Conservation (phyloP, 108 stramenopile genomes). For the Pseudonitzschia pungens region DNA sequence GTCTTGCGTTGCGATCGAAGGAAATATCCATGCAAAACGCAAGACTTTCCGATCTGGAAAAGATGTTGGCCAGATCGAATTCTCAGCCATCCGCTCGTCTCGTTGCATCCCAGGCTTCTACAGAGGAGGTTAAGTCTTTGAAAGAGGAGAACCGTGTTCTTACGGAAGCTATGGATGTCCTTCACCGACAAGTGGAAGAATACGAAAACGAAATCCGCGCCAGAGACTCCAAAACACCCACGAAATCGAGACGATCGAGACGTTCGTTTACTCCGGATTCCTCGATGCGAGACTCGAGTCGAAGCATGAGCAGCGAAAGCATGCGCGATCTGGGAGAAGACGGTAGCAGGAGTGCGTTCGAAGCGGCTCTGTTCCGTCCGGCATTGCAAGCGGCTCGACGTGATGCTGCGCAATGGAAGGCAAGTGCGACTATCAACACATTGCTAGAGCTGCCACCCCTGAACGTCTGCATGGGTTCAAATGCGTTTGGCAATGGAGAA, state of each 20-base stretch:
- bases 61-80: slow-evolving; percentile 57
- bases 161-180: slow-evolving; percentile 79
- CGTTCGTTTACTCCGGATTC: slow-evolving; percentile 37
- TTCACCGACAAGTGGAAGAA: slow-evolving; percentile 78
- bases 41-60: slow-evolving; percentile 68
- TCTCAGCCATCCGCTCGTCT: slow-evolving; percentile 45
- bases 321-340: slow-evolving; percentile 13
- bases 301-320: slow-evolving; percentile 21
- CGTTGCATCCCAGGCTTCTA: slow-evolving; percentile 46
- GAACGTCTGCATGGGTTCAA: slow-evolving; percentile 3
- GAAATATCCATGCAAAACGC: slow-evolving; percentile 75
- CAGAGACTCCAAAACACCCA: slow-evolving; percentile 64
- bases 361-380: slow-evolving; percentile 77
- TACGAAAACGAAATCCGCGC: slow-evolving; percentile 79
- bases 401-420: slow-evolving; percentile 76
- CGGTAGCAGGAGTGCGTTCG: slow-evolving; percentile 35
- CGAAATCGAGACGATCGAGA: slow-evolving; percentile 36
- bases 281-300: slow-evolving; percentile 10
- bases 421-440: slow-evolving; percentile 42
- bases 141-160: slow-evolving; percentile 72
- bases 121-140: slow-evolving; percentile 51
- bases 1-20: slow-evolving; percentile 63
- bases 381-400: slow-evolving; percentile 61
- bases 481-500: slow-evolving; percentile 16
- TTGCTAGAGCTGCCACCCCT: slow-evolving; percentile 47